Conservation (phyloP, 495 filamentous ascomycete genomes). For the Aspergillus wentii region DNA sequence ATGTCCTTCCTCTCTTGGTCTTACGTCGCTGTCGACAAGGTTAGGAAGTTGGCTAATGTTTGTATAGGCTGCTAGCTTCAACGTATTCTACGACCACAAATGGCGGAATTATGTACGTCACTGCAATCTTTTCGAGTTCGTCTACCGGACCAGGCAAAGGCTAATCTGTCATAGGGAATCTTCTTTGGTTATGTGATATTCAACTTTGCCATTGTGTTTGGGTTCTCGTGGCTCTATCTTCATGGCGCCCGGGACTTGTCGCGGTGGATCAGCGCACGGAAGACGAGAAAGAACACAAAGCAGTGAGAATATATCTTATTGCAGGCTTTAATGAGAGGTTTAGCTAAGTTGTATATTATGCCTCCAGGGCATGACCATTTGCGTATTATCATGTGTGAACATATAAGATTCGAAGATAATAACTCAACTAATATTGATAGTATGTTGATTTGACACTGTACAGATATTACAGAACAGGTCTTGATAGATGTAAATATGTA, state of each 20-base stretch:
- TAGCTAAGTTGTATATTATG: neutral
- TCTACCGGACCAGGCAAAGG: neutral
- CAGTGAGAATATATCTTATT: neutral
- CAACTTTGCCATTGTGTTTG: conserved; percentile 48
- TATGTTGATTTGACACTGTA: no score
- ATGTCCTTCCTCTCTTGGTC: conserved; percentile 10
- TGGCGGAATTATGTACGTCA: conserved; percentile 58
- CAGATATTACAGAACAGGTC: no score
- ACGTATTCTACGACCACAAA: conserved; percentile 48
- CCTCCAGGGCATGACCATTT: no score
- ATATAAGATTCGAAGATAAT: no score
- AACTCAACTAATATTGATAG: no score
- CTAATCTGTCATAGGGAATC: conserved; percentile 37
- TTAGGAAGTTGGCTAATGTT: neutral
- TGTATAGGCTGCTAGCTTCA: conserved; percentile 38
- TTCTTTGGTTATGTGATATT: conserved; percentile 52
- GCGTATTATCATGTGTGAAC: no score
- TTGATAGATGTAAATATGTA: no score
- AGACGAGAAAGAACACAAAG: conserved; percentile 24
- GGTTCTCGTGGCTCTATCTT: conserved; percentile 50
- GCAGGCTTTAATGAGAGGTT: no score
- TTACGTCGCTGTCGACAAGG: neutral
- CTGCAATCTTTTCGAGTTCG: neutral
- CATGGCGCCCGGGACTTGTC: conserved; percentile 41
- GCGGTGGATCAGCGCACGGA: conserved; percentile 35